phyloP scores from a whole-genome alignment of 2,329 filamentous ascomycete genomes.

The Hypoxylon sp. region DNA sequence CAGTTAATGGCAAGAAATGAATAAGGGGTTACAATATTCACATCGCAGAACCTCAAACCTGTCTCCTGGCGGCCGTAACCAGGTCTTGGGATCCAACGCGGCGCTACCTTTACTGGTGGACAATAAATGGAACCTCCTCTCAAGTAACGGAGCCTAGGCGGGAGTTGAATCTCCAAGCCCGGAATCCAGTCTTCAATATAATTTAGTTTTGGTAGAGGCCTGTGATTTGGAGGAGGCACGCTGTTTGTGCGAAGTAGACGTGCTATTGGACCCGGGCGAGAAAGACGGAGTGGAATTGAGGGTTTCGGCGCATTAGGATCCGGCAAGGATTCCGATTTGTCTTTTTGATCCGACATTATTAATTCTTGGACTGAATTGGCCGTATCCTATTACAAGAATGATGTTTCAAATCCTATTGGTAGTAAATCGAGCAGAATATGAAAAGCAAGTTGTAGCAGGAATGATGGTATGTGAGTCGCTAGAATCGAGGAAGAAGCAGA shows the following conservation, averaged over 20 bases:
- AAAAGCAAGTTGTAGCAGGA: background rate
- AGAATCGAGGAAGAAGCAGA: background rate
- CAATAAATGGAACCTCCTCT: background rate
- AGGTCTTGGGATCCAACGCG: conserved; percentile 2
- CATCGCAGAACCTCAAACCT: conserved; percentile 11
- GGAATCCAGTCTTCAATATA: background rate
- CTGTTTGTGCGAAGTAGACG: conserved; percentile 4
- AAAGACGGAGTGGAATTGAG: background rate
- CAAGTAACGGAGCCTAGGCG: background rate
- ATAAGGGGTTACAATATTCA: background rate
- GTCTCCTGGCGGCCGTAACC: conserved; percentile 5
- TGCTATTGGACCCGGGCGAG: background rate
- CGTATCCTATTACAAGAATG: conserved; percentile 3
- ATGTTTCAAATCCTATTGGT: conserved; percentile 3
- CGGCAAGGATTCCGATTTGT: background rate
- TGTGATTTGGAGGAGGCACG: background rate
- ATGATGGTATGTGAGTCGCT: background rate
- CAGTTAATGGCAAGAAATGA: background rate
- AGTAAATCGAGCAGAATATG: background rate
- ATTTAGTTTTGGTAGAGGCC: too few relatives aligned
- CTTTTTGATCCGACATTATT: background rate
- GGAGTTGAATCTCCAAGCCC: background rate
- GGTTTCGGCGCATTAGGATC: background rate
- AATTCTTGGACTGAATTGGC: background rate
- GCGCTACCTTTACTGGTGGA: conserved; percentile 6